A percentile compares a stretch with the other conserved stretches of the same genome.
Evolutionary conservation across 805 yeast species (phyloP).

Genomic region (Pichia sporocuriosa): DNA sequence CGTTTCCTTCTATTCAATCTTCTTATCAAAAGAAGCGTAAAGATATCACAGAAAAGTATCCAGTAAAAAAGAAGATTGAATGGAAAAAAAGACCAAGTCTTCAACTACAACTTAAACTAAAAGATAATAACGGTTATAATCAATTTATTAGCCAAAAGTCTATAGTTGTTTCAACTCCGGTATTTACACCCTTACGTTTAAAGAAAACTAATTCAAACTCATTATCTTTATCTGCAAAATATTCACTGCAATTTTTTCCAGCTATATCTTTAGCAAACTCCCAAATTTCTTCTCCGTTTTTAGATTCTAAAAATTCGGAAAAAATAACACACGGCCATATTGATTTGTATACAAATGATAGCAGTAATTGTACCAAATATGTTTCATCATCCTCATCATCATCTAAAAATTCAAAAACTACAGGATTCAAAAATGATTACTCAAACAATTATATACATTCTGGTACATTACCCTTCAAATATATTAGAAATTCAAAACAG

Average conservation of each 20-base stretch:
- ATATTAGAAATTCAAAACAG: conserved; percentile 56
- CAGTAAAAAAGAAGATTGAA: conserved; percentile 4
- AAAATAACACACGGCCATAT: too few species aligned
- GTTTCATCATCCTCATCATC: too few species aligned
- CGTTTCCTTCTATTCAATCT: too few species aligned
- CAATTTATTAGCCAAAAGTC: not conserved
- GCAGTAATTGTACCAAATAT: not conserved
- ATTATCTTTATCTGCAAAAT: conserved; percentile 1
- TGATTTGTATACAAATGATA: not conserved
- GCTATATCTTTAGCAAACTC: not conserved
- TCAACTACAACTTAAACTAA: conserved; percentile 1
- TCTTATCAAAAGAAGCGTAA: not conserved
- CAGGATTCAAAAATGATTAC: conserved; percentile 57
- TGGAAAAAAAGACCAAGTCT: conserved; percentile 6
- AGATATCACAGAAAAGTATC: not conserved
- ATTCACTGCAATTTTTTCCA: conserved; percentile 3
- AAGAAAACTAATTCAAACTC: not conserved
- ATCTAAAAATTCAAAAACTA: not conserved
- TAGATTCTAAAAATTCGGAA: too few species aligned
- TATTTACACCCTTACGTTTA: conserved; percentile 6
- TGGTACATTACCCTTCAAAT: conserved; percentile 53
- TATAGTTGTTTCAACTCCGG: not conserved
- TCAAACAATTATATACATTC: conserved; percentile 62
- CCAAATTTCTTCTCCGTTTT: conserved; percentile 1
- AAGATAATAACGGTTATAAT: not conserved